Evolutionary conservation across 345 rosid species (phyloP).

Genomic region (Triadica sebifera): DNA sequence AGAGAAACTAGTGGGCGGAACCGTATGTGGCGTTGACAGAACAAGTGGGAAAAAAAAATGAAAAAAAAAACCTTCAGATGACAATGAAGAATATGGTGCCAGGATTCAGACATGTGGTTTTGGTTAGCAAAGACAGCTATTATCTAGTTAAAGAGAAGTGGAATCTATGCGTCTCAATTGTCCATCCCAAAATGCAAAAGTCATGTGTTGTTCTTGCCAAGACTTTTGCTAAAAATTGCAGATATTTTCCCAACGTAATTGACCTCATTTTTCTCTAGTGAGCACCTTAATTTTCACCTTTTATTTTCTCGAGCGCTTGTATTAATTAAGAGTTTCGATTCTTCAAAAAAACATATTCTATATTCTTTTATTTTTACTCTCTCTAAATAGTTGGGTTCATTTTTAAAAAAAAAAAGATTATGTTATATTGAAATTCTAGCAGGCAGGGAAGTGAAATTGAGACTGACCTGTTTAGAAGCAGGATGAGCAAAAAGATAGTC

Average conservation of each 20-base stretch:
- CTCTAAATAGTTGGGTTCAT: too few relatives aligned
- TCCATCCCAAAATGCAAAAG: neutral
- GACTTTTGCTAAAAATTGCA: neutral
- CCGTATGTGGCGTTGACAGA: neutral
- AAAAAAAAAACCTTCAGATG: neutral
- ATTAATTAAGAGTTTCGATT: too few relatives aligned
- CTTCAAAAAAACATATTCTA: too few relatives aligned
- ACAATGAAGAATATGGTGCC: neutral
- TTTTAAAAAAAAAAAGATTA: neutral
- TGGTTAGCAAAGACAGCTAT: neutral
- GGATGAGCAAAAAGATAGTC: conserved; percentile 47
- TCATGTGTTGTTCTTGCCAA: neutral
- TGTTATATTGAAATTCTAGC: neutral
- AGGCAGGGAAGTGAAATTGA: too few relatives aligned
- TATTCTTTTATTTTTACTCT: too few relatives aligned
- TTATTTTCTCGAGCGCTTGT: too few relatives aligned
- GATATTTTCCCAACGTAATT: too few relatives aligned
- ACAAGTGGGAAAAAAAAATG: neutral
- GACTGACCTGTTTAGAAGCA: conserved; percentile 38
- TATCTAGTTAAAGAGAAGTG: neutral
- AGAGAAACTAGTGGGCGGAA: neutral
- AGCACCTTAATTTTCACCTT: too few relatives aligned
- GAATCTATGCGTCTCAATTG: neutral
- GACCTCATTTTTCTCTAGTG: too few relatives aligned
- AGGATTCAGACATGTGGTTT: neutral